Evolutionary conservation across 306 rosid genomes (phyloP), one percentile per base, ranked within the genome.

Genomic region (Quercus bicolor): DNA sequence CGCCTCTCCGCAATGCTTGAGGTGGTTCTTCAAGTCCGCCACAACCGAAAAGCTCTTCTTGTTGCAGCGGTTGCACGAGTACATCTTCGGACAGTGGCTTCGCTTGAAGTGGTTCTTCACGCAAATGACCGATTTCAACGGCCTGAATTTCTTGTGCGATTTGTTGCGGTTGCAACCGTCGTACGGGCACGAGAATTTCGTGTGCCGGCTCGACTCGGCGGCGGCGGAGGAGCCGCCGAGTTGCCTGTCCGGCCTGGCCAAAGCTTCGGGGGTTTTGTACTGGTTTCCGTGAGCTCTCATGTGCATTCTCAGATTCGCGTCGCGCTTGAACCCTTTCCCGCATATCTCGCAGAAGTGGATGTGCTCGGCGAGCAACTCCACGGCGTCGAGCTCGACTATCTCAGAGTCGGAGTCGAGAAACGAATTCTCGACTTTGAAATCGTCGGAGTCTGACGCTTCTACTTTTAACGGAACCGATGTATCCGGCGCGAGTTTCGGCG

Each of bases 21-120:
- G 59, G 51, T 94, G 98, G 84, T 91, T 94, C 89, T 81, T 92
- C 88, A 94, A 69, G 68, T 94, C 98, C 43, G 92, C 87, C 77
- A 92, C 80, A 69, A 94, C 94, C 0, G 98, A 88, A 72, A 92
- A 94, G 40, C 80, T 87, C 89, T 89, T 94, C 87, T 84, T 91
- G 70, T 85, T 81, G 81, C 98, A 94, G 0, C 93, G 88, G 24
- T 88, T 78, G 53, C 97, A 92, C 14, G 92, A 78, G 52, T 83
- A 92, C 94, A 89, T 83, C 87, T 92, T 94, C 2, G 98, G 98
- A 29, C 98, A 94, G 70, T 94, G 98, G 80, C 97, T 94, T 53
- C 98, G 75, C 79, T 90, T 92, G 89, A 94, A 94, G 83, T 94
- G 98, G 33, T 92, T 94, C 88, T 86, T 92, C 82, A 91, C 85